Conservation (phyloP, 2,329 filamentous ascomycete genomes). For the Cladosporium sp. region DNA sequence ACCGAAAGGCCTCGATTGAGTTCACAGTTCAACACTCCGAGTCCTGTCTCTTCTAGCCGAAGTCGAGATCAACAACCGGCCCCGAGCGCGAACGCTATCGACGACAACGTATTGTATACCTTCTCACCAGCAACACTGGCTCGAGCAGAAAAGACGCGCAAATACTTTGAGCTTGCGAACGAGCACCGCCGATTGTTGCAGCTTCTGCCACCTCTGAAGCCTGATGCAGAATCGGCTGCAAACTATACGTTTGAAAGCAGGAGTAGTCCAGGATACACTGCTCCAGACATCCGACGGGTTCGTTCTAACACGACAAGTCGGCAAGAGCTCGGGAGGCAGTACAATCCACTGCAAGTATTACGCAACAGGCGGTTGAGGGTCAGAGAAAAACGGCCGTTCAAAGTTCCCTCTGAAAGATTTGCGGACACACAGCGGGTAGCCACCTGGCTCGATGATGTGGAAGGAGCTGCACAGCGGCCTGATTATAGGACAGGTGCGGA, state of each 20-base stretch:
- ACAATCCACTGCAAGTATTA: conserved; percentile 91
- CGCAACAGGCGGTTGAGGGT: conserved; percentile 84
- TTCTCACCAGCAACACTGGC: conserved; percentile 79
- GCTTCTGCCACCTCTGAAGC: conserved; percentile 71
- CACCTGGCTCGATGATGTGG: conserved; percentile 73
- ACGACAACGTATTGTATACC: conserved; percentile 57
- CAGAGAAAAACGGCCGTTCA: conserved; percentile 71
- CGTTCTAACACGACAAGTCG: conserved; percentile 34
- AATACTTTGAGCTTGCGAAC: conserved; percentile 79
- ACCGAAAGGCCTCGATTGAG: conserved; percentile 8
- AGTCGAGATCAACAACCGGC: conserved; percentile 6
- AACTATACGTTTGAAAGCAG: conserved; percentile 43
- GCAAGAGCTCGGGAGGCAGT: conserved; percentile 63
- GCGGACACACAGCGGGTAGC: conserved; percentile 69
- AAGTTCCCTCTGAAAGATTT: conserved; percentile 76
- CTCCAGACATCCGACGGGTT: conserved; percentile 42
- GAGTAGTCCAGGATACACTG: conserved; percentile 43
- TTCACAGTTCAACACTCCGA: conserved; percentile 4
- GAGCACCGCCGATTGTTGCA: conserved; percentile 82
- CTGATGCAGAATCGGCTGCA: conserved; percentile 42
- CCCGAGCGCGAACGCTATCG: background rate
- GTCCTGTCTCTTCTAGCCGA: conserved; percentile 7
- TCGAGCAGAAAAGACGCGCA: conserved; percentile 79
- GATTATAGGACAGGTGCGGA: conserved; percentile 41
- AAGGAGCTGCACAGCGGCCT: conserved; percentile 44